phyloP scores from a whole-genome alignment of 129 eudicot species.

The Solidago caesia region DNA sequence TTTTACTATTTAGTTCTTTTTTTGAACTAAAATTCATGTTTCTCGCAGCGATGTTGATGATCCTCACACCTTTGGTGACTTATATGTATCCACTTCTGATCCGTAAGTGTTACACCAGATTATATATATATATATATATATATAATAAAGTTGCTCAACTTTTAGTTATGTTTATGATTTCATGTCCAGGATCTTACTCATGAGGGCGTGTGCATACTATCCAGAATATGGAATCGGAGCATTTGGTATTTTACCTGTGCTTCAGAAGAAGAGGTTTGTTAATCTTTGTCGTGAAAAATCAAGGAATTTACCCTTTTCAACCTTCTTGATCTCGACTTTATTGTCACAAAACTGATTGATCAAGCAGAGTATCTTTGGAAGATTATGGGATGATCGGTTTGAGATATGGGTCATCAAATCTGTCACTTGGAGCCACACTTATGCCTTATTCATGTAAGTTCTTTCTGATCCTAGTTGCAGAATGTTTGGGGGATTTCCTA shows the following conservation, averaged over 20 bases:
- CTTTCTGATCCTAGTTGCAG: neutral
- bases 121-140: neutral
- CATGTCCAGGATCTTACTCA: slow-evolving; percentile 47
- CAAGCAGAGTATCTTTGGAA: slow-evolving; percentile 50
- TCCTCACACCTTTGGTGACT: slow-evolving; percentile 75
- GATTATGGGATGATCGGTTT: slow-evolving; percentile 73
- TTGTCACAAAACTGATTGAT: slow-evolving; percentile 17
- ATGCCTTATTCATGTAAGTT: slow-evolving; percentile 52
- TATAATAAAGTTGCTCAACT: neutral
- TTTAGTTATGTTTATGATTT: neutral
- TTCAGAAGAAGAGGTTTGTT: slow-evolving; percentile 59
- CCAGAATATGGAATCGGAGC: slow-evolving; percentile 83
- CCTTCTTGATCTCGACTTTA: slow-evolving; percentile 16
- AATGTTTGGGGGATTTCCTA: slow-evolving; percentile 2
- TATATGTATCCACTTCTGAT: slow-evolving; percentile 64
- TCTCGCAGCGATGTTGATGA: slow-evolving; percentile 61
- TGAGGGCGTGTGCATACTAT: slow-evolving; percentile 71
- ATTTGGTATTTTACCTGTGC: slow-evolving; percentile 66
- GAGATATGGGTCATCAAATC: slow-evolving; percentile 76
- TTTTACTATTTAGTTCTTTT: slow-evolving; percentile 5
- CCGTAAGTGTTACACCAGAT: slow-evolving; percentile 45
- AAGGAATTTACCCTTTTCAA: neutral
- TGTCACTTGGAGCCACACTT: slow-evolving; percentile 75
- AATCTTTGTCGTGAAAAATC: neutral
- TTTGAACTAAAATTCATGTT: slow-evolving; percentile 6